These are phyloP conservation scores for Thelonectria discophora DNA, from an alignment of 2,329 filamentous ascomycete genomes.

Conservation along the genomic window DNA sequence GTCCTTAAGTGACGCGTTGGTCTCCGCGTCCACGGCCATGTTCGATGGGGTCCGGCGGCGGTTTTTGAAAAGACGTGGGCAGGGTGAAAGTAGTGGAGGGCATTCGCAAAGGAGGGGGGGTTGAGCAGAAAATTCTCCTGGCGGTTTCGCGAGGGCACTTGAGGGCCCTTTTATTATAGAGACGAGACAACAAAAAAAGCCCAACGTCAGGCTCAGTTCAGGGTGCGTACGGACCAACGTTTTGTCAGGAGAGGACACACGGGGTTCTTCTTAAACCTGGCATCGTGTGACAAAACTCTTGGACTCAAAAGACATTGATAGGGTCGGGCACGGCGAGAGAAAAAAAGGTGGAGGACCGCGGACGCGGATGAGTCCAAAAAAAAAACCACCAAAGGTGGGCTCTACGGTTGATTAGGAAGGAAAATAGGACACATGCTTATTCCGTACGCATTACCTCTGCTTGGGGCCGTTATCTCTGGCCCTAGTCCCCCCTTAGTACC, in stretches of 20 bases:
- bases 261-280: not conserved
- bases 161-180: conserved; percentile 16
- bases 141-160: not conserved
- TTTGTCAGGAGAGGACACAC: conserved; percentile 23
- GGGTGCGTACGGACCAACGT: conserved; percentile 21
- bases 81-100: conserved; percentile 1
- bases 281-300: conserved; percentile 17
- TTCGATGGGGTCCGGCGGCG: conserved; percentile 20
- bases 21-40: conserved; percentile 41
- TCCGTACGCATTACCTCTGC: conserved; percentile 6
- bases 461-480: conserved; percentile 21
- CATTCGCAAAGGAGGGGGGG: conserved; percentile 16
- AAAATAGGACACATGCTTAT: conserved; percentile 12
- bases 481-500: conserved; percentile 6
- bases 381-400: not conserved
- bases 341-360: conserved; percentile 4
- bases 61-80: conserved; percentile 7
- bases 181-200: not conserved
- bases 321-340: conserved; percentile 3
- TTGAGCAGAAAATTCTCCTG: not conserved
- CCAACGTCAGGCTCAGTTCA: not conserved
- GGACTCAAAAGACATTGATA: not conserved
- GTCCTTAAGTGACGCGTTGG: conserved; percentile 37
- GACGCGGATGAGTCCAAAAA: not conserved
- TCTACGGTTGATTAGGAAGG: conserved; percentile 10